Percentiles rank a stretch among this genome's conserved stretches.
Conservation (phyloP, 192 early-diverging fungal species). For the Helicostylum pulchrum region DNA sequence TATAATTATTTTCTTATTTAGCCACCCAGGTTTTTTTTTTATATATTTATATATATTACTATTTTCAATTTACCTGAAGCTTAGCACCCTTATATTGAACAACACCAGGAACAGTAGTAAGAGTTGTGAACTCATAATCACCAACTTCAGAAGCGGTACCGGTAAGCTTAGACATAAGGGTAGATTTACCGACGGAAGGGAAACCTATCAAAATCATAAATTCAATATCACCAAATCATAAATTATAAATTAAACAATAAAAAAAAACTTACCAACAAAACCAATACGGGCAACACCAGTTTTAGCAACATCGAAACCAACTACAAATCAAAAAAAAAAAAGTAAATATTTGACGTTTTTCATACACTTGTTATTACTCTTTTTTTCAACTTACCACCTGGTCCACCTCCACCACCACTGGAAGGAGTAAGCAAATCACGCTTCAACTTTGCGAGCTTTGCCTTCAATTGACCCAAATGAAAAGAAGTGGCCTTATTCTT, state of each 20-base stretch:
- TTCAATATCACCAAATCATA: background rate
- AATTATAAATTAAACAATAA: background rate
- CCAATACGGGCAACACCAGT: slow-evolving; percentile 99
- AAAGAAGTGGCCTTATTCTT: slow-evolving; percentile 96
- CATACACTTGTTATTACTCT: too few relatives aligned
- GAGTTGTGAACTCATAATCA: slow-evolving; percentile 98
- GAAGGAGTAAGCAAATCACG: slow-evolving; percentile 90
- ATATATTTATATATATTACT: background rate
- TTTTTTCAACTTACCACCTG: slow-evolving; percentile 58
- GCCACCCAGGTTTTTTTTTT: background rate
- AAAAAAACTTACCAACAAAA: slow-evolving; percentile 59
- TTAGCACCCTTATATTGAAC: slow-evolving; percentile 96
- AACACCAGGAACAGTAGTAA: slow-evolving; percentile 97
- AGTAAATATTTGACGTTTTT: background rate
- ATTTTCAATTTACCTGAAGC: slow-evolving; percentile 59
- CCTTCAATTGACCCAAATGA: slow-evolving; percentile 91
- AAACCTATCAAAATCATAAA: slow-evolving; percentile 55
- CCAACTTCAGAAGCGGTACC: slow-evolving; percentile 96
- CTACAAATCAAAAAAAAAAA: slow-evolving; percentile 26
- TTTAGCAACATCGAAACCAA: slow-evolving; percentile 98
- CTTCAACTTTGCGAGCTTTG: slow-evolving; percentile 95
- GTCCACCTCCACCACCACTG: slow-evolving; percentile 80
- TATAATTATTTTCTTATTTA: background rate
- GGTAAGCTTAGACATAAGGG: slow-evolving; percentile 95
- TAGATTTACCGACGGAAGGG: slow-evolving; percentile 97